Conservation (phyloP, 768 basidiomycete genomes). For the Lactarius akahatsu region DNA sequence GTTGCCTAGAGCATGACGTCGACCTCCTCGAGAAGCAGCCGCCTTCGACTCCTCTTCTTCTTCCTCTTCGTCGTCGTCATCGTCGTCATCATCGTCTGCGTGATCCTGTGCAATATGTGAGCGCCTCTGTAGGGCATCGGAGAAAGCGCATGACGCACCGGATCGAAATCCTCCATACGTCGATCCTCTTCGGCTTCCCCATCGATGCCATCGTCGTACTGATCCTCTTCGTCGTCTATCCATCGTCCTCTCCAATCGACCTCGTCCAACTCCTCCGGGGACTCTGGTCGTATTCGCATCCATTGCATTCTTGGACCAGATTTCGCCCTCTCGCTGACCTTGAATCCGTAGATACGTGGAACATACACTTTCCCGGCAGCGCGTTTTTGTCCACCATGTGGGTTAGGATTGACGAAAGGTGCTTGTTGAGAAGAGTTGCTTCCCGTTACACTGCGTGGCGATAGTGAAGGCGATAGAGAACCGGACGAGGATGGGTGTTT, state of each 20-base stretch:
- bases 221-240: conserved; percentile 77
- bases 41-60: conserved; percentile 42
- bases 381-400: conserved; percentile 84
- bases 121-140: conserved; percentile 3
- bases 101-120: conserved; percentile 36
- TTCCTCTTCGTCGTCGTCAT: conserved; percentile 55
- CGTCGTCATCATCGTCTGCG: conserved; percentile 48
- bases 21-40: conserved; percentile 27
- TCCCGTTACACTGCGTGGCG: conserved; percentile 52
- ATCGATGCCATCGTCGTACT: conserved; percentile 53
- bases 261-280: conserved; percentile 72
- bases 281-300: conserved; percentile 85
- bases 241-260: conserved; percentile 92
- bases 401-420: conserved; percentile 84
- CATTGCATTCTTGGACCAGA: conserved; percentile 97
- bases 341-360: conserved; percentile 96
- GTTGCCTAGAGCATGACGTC: conserved; percentile 24
- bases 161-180: conserved; percentile 86
- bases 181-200: conserved; percentile 52
- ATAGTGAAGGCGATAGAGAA: conserved; percentile 52
- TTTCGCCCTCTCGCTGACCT: conserved; percentile 92
- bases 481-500: conserved; percentile 57
- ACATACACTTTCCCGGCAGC: conserved; percentile 85
- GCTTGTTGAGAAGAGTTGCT: conserved; percentile 45
- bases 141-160: conserved; percentile 46